Evolutionary conservation across 371 early-diverging fungal species (phyloP).

Genomic region (Rhizopus sp.): DNA sequence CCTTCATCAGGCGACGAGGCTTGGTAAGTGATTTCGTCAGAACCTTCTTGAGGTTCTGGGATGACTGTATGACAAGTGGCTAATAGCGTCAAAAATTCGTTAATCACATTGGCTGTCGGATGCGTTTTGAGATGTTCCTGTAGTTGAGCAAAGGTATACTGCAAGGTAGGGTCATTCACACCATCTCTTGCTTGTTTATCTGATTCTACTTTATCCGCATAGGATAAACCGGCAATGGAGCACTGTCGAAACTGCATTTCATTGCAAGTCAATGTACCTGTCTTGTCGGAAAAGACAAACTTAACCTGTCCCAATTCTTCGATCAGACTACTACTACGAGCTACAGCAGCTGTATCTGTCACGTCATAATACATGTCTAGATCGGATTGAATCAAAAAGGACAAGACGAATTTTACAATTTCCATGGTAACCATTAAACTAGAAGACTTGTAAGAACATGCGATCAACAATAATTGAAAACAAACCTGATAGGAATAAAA

Average conservation of each 20-base stretch:
- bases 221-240: slow-evolving; percentile 63
- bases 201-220: slow-evolving; percentile 27
- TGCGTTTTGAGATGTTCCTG: slow-evolving; percentile 56
- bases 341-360: slow-evolving; percentile 67
- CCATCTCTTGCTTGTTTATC: slow-evolving; percentile 21
- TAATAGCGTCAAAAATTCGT: slow-evolving; percentile 61
- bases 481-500: slow-evolving; percentile 75
- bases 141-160: slow-evolving; percentile 63
- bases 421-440: slow-evolving; percentile 83
- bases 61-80: slow-evolving; percentile 69
- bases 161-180: slow-evolving; percentile 42
- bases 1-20: slow-evolving; percentile 87
- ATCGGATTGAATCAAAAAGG: slow-evolving; percentile 66
- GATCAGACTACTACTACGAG: slow-evolving; percentile 75
- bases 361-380: slow-evolving; percentile 67
- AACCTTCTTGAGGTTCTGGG: slow-evolving; percentile 28
- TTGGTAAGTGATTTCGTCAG: slow-evolving; percentile 54
- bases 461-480: background rate
- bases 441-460: background rate
- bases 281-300: slow-evolving; percentile 97
- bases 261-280: slow-evolving; percentile 73
- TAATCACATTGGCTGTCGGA: slow-evolving; percentile 50
- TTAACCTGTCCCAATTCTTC: slow-evolving; percentile 93
- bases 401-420: slow-evolving; percentile 65
- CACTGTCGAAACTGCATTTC: slow-evolving; percentile 69